Percentiles rank a stretch among this genome's conserved stretches.
Evolutionary conservation across 2,329 filamentous ascomycete genomes (phyloP).

Genomic region (Xylariaceae sp.): DNA sequence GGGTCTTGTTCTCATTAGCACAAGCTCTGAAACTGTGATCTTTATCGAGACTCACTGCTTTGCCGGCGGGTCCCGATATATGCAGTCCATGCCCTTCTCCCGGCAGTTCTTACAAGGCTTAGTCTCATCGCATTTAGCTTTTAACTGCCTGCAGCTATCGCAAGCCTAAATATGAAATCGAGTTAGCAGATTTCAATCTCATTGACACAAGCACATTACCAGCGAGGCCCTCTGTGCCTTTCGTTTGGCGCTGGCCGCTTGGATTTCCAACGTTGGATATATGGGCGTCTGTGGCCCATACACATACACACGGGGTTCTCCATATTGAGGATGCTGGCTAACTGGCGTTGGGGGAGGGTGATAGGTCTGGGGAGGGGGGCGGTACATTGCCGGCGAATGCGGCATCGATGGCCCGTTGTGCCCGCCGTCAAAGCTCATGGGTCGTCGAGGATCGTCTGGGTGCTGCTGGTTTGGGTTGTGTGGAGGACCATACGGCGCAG

Average conservation of each 20-base stretch:
- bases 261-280: conserved; percentile 33
- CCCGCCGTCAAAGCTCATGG: conserved; percentile 50
- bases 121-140: conserved; percentile 88
- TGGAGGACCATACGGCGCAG: conserved; percentile 31
- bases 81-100: conserved; percentile 78
- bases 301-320: conserved; percentile 34
- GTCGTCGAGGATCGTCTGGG: conserved; percentile 44
- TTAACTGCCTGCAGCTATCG: conserved; percentile 80
- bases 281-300: conserved; percentile 31
- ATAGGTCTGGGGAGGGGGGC: conserved; percentile 21
- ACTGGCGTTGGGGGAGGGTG: conserved; percentile 25
- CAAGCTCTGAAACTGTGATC: background rate
- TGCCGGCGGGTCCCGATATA: conserved; percentile 85
- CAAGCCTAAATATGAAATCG: conserved; percentile 61
- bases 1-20: conserved; percentile 34
- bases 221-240: conserved; percentile 64
- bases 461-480: conserved; percentile 31
- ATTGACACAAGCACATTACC: conserved; percentile 34
- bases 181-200: conserved; percentile 14
- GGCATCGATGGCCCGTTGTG: conserved; percentile 34
- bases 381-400: conserved; percentile 35
- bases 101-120: conserved; percentile 82
- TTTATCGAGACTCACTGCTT: conserved; percentile 65
- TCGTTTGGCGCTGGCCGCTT: conserved; percentile 45
- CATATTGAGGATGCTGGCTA: conserved; percentile 26